A percentile compares a stretch with the other conserved stretches of the same genome.
Evolutionary conservation across 257 asterid genomes (phyloP).

Genomic region (Solanum boliviense): DNA sequence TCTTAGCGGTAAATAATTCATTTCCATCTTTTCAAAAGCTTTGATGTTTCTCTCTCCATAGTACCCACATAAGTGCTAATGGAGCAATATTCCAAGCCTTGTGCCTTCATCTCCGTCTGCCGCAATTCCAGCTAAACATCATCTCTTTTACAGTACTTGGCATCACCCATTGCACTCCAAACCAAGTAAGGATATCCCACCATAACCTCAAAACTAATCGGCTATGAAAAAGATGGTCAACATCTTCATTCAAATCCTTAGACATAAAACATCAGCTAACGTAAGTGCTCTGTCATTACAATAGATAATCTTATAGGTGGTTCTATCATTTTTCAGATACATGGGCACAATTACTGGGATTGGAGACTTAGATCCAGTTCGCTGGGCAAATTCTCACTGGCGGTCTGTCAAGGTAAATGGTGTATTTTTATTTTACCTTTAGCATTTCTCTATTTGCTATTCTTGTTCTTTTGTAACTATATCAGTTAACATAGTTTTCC

Average conservation of each 20-base stretch:
- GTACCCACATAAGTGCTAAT: background rate
- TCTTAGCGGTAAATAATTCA: background rate
- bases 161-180: background rate
- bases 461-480: background rate
- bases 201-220: background rate
- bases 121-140: background rate
- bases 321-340: slow-evolving; percentile 39
- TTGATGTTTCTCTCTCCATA: background rate
- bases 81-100: background rate
- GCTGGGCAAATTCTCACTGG: slow-evolving; percentile 98
- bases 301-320: slow-evolving; percentile 1
- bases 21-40: background rate
- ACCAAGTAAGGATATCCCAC: background rate
- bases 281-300: background rate
- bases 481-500: background rate
- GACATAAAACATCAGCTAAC: background rate
- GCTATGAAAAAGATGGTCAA: background rate
- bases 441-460: background rate
- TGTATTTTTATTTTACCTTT: background rate
- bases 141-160: background rate
- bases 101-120: background rate
- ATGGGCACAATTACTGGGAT: slow-evolving; percentile 98
- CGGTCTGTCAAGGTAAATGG: slow-evolving; percentile 78
- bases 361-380: slow-evolving; percentile 86
- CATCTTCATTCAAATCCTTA: background rate